phyloP scores from a whole-genome alignment of 2,329 filamentous ascomycete genomes.

The Claviceps spartinae region DNA sequence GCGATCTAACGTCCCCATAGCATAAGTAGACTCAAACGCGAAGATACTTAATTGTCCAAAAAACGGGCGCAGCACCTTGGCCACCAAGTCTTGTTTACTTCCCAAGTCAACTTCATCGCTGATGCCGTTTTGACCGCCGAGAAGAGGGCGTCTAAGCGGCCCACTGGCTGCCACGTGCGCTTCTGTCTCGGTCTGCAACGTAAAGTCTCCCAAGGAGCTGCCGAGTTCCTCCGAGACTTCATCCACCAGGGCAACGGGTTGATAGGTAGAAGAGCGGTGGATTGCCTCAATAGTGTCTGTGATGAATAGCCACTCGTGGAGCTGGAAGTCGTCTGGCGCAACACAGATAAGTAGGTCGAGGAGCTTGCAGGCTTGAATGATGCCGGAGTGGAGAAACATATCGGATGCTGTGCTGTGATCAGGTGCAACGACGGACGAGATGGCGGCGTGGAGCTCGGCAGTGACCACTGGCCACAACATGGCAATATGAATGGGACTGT shows the following conservation, averaged over 20 bases:
- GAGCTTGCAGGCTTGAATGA: slow-evolving; percentile 88
- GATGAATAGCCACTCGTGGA: slow-evolving; percentile 97
- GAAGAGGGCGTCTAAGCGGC: slow-evolving; percentile 31
- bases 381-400: slow-evolving; percentile 59
- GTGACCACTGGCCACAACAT: slow-evolving; percentile 86
- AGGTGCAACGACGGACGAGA: slow-evolving; percentile 59
- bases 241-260: slow-evolving; percentile 66
- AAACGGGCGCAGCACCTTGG: slow-evolving; percentile 71
- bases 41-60: slow-evolving; percentile 86
- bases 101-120: slow-evolving; percentile 44
- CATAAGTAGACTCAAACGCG: slow-evolving; percentile 85
- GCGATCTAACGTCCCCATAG: slow-evolving; percentile 58
- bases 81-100: slow-evolving; percentile 54
- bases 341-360: slow-evolving; percentile 78
- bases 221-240: slow-evolving; percentile 68
- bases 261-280: slow-evolving; percentile 59
- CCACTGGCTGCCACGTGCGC: slow-evolving; percentile 22
- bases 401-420: slow-evolving; percentile 51
- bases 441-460: slow-evolving; percentile 65
- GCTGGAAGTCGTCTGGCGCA: slow-evolving; percentile 88
- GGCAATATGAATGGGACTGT: slow-evolving; percentile 64
- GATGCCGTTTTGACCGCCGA: slow-evolving; percentile 40
- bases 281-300: slow-evolving; percentile 95
- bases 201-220: slow-evolving; percentile 20
- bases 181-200: slow-evolving; percentile 22